Base-by-base conservation (phyloP, 257 asterid genomes). In the Thymus quinquecostatus region DNA sequence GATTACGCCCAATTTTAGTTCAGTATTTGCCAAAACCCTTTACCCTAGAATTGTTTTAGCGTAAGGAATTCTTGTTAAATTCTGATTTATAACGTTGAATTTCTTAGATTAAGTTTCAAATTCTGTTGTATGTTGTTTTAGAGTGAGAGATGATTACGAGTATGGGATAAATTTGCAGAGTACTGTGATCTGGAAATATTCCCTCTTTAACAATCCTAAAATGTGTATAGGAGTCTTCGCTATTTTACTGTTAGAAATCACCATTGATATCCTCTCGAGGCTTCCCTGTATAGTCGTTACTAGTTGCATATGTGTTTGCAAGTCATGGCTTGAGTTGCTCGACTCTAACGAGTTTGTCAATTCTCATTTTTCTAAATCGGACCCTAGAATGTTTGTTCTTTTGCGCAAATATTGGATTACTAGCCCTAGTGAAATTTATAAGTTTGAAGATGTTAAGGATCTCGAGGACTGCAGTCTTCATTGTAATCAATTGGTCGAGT, bases 221-320 rank as follows among this genome's bases (percentile, higher is more conserved):
- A 21, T 21, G 21, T 48, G 59, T 2, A 43, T 2, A 36, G 73
- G 30, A 10, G 6, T 59, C 34, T 64, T 75, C 56, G 33, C 7
- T 4, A 8, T 65, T 60, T 81, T 81, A 5, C 82, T 85, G 28
- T 58, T 75, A 54, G 77, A 77, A 48, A 53, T 77, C 28, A 69
- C 36, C 72, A 62, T 60, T 6, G 60, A 83, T n/a, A 81, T 83
- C 34, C 82, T 83, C 21, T 51, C 74, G 8, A 82, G 84, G 40
- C 73, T 83, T 48, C 85, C 87, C 0, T 10, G 73, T 29, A 65
- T 53, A 67, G 38, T 63, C 44, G 63, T 80, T 41, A 0, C 29
- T 13, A 30, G 12, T 1, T 78, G 82, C 82, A 71, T 77, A 44
- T 75, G 81, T 28, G 84, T 80, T 10, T 78, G 81, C 80, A 78